Base-by-base conservation (phyloP, 1,284 basidiomycete genomes). In the Tilletia setariae region DNA sequence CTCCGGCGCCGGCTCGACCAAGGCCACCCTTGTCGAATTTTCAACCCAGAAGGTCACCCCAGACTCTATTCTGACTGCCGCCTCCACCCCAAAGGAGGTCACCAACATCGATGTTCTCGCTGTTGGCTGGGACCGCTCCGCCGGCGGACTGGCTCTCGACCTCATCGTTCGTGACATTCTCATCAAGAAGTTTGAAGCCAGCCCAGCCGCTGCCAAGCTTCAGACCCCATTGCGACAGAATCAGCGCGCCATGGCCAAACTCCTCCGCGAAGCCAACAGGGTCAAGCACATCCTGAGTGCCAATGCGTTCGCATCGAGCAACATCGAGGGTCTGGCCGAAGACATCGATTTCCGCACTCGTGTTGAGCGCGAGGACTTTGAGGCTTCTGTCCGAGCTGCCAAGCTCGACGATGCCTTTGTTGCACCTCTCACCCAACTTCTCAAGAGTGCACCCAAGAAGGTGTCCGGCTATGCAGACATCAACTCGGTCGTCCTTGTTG, bases 231-330 rank as follows among this genome's bases (percentile, higher is more conserved):
- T 83, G 30, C 70, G 67, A 23, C 67, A 81, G 46, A 92, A 97
- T 82, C 88, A 89, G 79, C 87, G 90, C 70, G 94, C 91, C 0
- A 91, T 97, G 90, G 91, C 92, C 2, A 94, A 94, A 84, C 84
- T 98, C 19, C 90, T 91, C 87, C 94, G 93, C 83, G 96, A 98
- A 84, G 93, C 95, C 0, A 89, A 88, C 63, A 87, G 94, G 67
- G 88, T 97, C 76, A 99, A 98, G 86, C 87, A 90, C 23, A 91
- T 98, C 75, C 85, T 99, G 70, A 96, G 93, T 78, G 94, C 94
- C 63, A 99, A 99, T 82, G 86, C 86, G 11, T 93, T 94, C 63
- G 90, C 90, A 21, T 85, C 84, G 62, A 87, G 89, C 28, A 86
- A 87, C 73, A 90, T 93, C 83, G 95, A 99, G 85, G 92, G 91